A percentile compares a stretch with the other conserved stretches of the same genome.
Evolutionary conservation across 306 rosid genomes (phyloP).

Genomic region (Alnus rubra): DNA sequence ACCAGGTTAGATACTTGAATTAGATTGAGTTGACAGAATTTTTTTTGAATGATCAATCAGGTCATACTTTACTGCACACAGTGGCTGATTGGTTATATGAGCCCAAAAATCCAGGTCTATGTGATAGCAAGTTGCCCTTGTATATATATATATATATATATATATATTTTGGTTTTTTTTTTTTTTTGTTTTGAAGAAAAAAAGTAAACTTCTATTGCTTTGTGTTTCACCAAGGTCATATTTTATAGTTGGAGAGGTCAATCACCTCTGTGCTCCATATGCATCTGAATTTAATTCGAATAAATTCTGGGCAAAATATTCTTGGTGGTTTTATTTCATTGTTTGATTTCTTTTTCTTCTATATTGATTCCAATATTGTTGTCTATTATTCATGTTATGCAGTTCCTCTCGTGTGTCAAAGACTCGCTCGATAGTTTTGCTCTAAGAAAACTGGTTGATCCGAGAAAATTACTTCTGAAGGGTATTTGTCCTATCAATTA

Average conservation of each 20-base stretch:
- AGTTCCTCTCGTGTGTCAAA: background rate
- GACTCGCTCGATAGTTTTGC: background rate
- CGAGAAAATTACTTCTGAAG: background rate
- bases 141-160: background rate
- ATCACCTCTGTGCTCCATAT: background rate
- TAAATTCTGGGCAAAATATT: background rate
- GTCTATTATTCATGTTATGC: background rate
- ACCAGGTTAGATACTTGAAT: constrained; percentile 41
- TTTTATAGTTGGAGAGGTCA: background rate
- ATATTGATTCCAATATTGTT: background rate
- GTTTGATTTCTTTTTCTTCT: background rate
- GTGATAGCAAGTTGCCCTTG: background rate
- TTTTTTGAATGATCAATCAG: constrained; percentile 31
- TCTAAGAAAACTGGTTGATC: background rate
- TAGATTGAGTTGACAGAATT: constrained; percentile 28
- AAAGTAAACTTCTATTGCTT: background rate
- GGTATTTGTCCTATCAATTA: background rate
- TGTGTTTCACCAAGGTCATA: background rate
- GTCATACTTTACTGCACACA: constrained; percentile 26
- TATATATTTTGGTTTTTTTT: background rate
- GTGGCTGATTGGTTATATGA: constrained; percentile 31
- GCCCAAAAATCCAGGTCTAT: background rate
- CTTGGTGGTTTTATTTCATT: background rate
- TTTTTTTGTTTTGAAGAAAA: background rate
- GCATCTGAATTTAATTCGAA: background rate